Conservation (phyloP, 345 rosid species). For the Citrus sinensis region DVS_A1.0 CM039166.1:20385501-20386000, state of each 20-base stretch:
- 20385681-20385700: too few relatives aligned
- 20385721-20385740: too few relatives aligned
- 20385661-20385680: too few relatives aligned
- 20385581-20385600: background rate
- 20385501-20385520: too few relatives aligned
- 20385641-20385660: too few relatives aligned
- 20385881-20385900: background rate
- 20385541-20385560: background rate
- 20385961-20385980: constrained; percentile 6
- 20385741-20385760: background rate
- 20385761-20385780: background rate
- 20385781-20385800: background rate
- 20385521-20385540: too few relatives aligned
- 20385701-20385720: too few relatives aligned
- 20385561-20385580: background rate
- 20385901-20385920: background rate
- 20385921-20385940: background rate
- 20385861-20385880: too few relatives aligned
- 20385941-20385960: background rate
- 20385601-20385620: too few relatives aligned
- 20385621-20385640: too few relatives aligned
- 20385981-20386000: constrained; percentile 13
- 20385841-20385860: background rate
- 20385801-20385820: background rate
- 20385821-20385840: background rate